Base-by-base conservation (phyloP, 1,284 basidiomycete species). In the Trichosporon coremiiforme region DNA sequence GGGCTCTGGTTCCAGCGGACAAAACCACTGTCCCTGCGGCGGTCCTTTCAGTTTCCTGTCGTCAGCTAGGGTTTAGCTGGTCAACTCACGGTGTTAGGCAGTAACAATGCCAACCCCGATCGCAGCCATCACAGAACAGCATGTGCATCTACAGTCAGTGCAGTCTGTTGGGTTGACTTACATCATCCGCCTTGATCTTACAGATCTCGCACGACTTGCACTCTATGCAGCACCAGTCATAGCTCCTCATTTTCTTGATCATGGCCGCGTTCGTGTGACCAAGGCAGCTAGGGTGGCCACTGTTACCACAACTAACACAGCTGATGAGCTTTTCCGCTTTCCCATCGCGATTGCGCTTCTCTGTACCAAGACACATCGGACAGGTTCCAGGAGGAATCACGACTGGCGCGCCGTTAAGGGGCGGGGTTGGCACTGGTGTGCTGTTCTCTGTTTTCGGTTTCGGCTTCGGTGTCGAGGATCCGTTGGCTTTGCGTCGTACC, bases 201-300 rank as follows among this genome's bases (percentile, higher is more conserved):
- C 96, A 99, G 69, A 92, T 85, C 83, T 97, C 94, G 82, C 96
- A 99, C 67, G 86, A 90, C 85, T 97, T 98, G 86, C 96, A 98
- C 75, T 96, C 93, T 67, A 89, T 88, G 80, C 96, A 99, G 74
- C 88, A 88, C 96, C 96, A 99, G 35, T 87, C 85, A 80, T 95
- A 96, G 67, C 87, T 86, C 69, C 86, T 83, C 81, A 84, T 80
- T 63, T 75, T 75, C 68, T 73, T 69, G 60, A 70, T 66, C 25
- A 73, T 67, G 31, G 55, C 60, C 10, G 68, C 68, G 65, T 69
- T 69, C 20, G 64, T 70, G 66, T 67, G 66, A 2, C 70, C 70
- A 84, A 95, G 87, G 78, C 94, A 96, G 62, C 87, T 89, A 8
- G 90, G 90, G 81, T 96, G 94, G 2, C 80, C 80, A 25, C 77